Evolutionary conservation across 2,329 filamentous ascomycete genomes (phyloP), one percentile per base, ranked within the genome.

Genomic region (Trichoderma harzianum): DNA sequence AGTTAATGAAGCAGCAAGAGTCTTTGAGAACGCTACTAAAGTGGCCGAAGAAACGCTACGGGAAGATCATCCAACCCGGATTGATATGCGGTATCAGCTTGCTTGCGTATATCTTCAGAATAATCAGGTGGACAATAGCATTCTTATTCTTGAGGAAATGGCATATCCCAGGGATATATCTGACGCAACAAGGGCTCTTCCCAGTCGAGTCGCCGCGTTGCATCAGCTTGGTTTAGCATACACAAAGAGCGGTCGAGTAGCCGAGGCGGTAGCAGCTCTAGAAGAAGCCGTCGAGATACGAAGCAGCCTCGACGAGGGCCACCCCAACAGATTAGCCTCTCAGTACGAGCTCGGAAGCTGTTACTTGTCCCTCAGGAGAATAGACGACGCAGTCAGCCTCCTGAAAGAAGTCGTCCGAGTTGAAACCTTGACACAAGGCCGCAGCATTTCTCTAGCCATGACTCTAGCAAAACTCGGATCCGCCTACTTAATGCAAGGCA

Each of bases 271-370:
- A 21, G 21, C 10, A 18, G 10, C 57, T 32, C 30, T 70, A 10
- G 67, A 62, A 21, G 55, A 70, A 4, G 66, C 62, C 1, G 47
- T 72, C 12, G n/a, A 39, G 10, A 12, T 63, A 21, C 36, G 51
- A 3, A 14, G 7, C 24, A 21, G 24, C 11, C 43, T 60, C 16
- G 58, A 64, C 18, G 34, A 70, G 18, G 36, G 39, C 5, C 24
- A 69, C 24, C 65, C 53, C 5, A 28, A 57, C 16, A 47, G 28
- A 3, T 32, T 72, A 24, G 39, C 63, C 1, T 72, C 65, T 2
- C 64, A 72, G 26, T 47, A 72, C n/a, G 65, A 72, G 14, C 70
- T 72, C 18, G 70, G 55, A 36, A 63, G 57, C 30, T 69, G 65
- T 26, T 72, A 72, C 28, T 7, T 69, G 1, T 16, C 58, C 3